Conservation (phyloP, 2,329 filamentous ascomycete species). For the Microdochium bolleyi region DNA sequence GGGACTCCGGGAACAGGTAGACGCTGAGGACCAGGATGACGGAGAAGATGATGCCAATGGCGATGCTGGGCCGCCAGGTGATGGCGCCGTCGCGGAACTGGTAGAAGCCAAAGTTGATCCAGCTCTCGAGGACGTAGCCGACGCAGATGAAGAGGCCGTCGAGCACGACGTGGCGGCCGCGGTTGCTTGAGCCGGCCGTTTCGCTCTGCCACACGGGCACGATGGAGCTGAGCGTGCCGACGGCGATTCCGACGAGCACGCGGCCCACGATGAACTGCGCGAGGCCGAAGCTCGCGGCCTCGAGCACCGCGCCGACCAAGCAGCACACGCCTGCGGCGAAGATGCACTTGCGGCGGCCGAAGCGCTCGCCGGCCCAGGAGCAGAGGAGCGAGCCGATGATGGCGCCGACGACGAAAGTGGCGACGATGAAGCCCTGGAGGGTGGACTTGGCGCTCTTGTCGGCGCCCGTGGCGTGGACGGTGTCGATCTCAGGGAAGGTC, state of each 20-base stretch:
- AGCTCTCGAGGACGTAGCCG: constrained; percentile 30
- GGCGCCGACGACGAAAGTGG: constrained; percentile 27
- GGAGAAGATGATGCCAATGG: constrained; percentile 20
- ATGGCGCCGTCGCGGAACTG: constrained; percentile 14
- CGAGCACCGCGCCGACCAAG: constrained; percentile 32
- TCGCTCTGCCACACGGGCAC: constrained; percentile 32
- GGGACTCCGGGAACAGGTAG: constrained; percentile 25
- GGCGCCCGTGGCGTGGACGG: constrained; percentile 20
- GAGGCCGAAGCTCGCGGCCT: constrained; percentile 26
- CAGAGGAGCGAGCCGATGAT: constrained; percentile 26
- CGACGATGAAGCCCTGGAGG: constrained; percentile 27
- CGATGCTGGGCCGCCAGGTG: constrained; percentile 25
- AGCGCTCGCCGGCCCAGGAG: constrained; percentile 25
- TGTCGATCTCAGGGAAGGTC: constrained; percentile 30
- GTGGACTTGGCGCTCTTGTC: constrained; percentile 22
- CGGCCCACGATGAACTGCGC: constrained; percentile 33
- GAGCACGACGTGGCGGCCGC: constrained; percentile 31
- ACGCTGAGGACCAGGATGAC: constrained; percentile 18
- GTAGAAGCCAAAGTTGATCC: constrained; percentile 37
- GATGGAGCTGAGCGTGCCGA: constrained; percentile 28
- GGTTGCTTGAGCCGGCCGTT: constrained; percentile 27
- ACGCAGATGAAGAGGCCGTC: constrained; percentile 26
- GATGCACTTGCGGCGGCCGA: constrained; percentile 32
- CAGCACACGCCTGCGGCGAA: constrained; percentile 28
- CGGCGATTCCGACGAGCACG: constrained; percentile 28